Evolutionary conservation across 495 filamentous ascomycete genomes (phyloP).

Genomic region (Penicillium nucicola): DNA sequence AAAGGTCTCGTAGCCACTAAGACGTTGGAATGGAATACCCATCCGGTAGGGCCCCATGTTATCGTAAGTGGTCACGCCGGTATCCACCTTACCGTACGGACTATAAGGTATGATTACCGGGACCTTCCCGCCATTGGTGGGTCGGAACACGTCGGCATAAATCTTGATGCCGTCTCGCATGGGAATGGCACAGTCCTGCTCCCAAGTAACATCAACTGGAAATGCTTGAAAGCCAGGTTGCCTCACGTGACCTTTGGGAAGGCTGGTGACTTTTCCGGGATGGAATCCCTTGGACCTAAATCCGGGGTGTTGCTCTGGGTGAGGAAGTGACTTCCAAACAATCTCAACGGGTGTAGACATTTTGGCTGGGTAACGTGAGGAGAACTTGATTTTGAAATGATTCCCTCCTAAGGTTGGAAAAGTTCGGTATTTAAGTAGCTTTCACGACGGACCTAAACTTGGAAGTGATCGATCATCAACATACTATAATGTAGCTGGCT

Average conservation of each 20-base stretch:
- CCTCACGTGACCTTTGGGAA: slow-evolving; percentile 5
- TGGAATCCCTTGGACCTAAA: too few species aligned
- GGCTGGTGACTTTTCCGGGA: too few species aligned
- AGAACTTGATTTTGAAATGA: too few species aligned
- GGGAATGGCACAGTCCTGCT: slow-evolving; percentile 8
- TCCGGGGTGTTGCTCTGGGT: too few species aligned
- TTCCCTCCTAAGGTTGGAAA: too few species aligned
- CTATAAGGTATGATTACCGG: slow-evolving; percentile 33
- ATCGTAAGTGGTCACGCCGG: slow-evolving; percentile 11
- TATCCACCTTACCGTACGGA: slow-evolving; percentile 32
- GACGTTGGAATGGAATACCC: slow-evolving; percentile 11
- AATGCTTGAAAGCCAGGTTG: slow-evolving; percentile 1
- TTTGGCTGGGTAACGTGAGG: too few species aligned
- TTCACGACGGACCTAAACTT: too few species aligned
- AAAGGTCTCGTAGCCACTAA: slow-evolving; percentile 31
- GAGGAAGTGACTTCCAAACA: too few species aligned
- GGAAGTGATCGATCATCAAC: too few species aligned
- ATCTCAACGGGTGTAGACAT: too few species aligned
- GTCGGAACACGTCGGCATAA: slow-evolving; percentile 30
- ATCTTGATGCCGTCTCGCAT: slow-evolving; percentile 15
- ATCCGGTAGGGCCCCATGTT: slow-evolving; percentile 12
- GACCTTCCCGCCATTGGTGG: slow-evolving; percentile 9
- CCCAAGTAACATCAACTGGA: neutral
- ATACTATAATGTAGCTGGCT: too few species aligned
- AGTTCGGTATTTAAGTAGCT: too few species aligned